Evolutionary conservation across 768 basidiomycete genomes (phyloP), one percentile per base, ranked within the genome.

Genomic region (Rhizopogon salebrosus): DNA sequence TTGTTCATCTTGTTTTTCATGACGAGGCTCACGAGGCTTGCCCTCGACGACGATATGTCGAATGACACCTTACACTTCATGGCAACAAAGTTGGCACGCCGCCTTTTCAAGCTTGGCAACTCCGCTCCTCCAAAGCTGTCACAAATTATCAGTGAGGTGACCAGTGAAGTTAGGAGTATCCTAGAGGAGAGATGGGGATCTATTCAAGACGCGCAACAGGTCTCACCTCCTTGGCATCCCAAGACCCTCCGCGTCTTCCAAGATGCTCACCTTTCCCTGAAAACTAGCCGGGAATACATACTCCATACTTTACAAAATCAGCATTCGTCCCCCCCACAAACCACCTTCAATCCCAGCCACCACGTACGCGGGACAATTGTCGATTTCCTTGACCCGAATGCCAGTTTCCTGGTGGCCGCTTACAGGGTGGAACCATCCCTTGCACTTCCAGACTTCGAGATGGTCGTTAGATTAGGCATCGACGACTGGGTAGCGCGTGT

Each of bases 371-470:
- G 62, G 1, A 16, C 40, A 40, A 56, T 66, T 10, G 20, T 57
- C 2, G 36, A 63, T 11, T 66, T 64, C 37, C 37, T 66, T 18
- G 55, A 58, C 0, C 34, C 45, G 1, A 37, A 54, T 11, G 55
- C 51, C 2, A 6, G 40, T 3, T 60, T 60, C 37, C 56, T 66
- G 13, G 16, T 39, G 7, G 45, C 49, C 0, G 61, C 53, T 0
- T 53, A 55, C 31, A 1, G 9, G 23, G 20, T 41, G 0, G 65
- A 67, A 2, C 55, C 65, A 4, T 13, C 46, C 5, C 5, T 62
- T 48, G 27, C 54, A 0, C 53, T 78, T 0, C 65, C 60, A 6
- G 77, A 78, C 48, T 68, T 78, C 14, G 76, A 78, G 57, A 34
- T 36, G 26, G 2, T 55, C 60, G 7, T 65, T 74, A 46, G 54